Conservation (phyloP, 2,329 filamentous ascomycete genomes). For the Aspergillus ochraceus region DNA sequence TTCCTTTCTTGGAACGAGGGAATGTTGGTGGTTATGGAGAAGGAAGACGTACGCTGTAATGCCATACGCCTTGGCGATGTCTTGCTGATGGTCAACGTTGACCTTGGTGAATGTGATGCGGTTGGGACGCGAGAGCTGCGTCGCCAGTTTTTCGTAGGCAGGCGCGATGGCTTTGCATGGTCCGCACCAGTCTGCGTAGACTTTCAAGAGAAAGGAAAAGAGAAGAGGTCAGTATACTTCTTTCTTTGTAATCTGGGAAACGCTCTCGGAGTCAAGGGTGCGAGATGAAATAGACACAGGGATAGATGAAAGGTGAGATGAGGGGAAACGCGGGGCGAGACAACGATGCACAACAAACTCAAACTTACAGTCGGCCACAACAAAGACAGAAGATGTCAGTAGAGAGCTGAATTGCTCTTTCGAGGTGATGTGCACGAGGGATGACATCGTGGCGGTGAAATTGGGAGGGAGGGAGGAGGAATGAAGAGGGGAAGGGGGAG, state of each 20-base stretch:
- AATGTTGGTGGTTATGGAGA: background rate
- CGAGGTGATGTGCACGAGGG: conserved; percentile 59
- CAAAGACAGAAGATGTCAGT: conserved; percentile 71
- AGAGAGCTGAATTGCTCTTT: conserved; percentile 66
- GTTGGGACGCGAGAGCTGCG: conserved; percentile 67
- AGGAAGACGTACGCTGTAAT: conserved; percentile 60
- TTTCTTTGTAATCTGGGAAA: background rate
- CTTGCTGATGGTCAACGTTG: conserved; percentile 74
- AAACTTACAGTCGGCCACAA: conserved; percentile 83
- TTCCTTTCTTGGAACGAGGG: background rate
- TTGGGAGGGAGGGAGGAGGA: conserved; percentile 10
- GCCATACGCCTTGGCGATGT: conserved; percentile 71
- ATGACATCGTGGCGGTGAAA: conserved; percentile 38
- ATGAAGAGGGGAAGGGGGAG: conserved; percentile 15
- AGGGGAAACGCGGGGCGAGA: conserved; percentile 13
- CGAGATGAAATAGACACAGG: conserved; percentile 8
- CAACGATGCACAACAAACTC: background rate
- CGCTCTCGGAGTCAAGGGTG: background rate
- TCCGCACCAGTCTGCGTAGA: conserved; percentile 84
- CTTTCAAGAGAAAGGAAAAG: conserved; percentile 33
- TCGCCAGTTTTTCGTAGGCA: conserved; percentile 74
- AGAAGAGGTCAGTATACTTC: background rate
- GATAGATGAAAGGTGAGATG: conserved; percentile 7
- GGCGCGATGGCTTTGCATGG: conserved; percentile 84
- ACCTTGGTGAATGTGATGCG: conserved; percentile 83